phyloP scores from a whole-genome alignment of 345 rosid species.

The Corchorus olitorius region DNA sequence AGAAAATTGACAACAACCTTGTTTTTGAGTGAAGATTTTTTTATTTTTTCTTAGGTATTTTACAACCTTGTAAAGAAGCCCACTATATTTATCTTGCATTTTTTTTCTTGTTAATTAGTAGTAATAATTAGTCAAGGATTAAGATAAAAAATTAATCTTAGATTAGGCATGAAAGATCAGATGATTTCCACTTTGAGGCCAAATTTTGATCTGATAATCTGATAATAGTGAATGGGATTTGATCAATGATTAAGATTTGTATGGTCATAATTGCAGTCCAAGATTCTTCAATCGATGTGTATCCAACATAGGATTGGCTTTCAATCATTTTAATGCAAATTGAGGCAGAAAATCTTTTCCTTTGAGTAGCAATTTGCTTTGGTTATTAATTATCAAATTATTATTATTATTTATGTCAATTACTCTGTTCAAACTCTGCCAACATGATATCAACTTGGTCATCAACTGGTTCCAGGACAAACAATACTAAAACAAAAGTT shows the following conservation, averaged over 20 bases:
- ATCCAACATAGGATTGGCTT: conserved; percentile 36
- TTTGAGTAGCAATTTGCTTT: conserved; percentile 10
- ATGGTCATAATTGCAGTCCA: conserved; percentile 50
- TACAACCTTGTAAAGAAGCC: neutral
- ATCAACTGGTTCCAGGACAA: conserved; percentile 10
- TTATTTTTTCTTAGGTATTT: no score
- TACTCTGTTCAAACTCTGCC: neutral
- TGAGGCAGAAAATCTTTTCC: conserved; percentile 4
- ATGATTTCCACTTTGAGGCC: conserved; percentile 1
- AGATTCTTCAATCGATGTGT: conserved; percentile 45
- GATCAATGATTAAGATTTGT: conserved; percentile 36
- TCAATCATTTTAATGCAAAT: conserved; percentile 37
- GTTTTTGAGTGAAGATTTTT: conserved; percentile 6
- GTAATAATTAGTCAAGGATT: neutral
- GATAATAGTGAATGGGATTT: conserved; percentile 25
- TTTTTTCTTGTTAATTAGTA: neutral
- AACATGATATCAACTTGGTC: neutral
- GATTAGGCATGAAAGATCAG: neutral
- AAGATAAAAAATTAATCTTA: neutral
- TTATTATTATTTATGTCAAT: neutral
- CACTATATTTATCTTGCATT: neutral
- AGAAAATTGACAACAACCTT: neutral
- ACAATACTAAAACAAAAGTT: neutral
- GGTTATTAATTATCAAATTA: neutral
- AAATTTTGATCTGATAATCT: conserved; percentile 22